Conservation (phyloP, 148 eudicot genomes). For the Camellia sinensis region DNA sequence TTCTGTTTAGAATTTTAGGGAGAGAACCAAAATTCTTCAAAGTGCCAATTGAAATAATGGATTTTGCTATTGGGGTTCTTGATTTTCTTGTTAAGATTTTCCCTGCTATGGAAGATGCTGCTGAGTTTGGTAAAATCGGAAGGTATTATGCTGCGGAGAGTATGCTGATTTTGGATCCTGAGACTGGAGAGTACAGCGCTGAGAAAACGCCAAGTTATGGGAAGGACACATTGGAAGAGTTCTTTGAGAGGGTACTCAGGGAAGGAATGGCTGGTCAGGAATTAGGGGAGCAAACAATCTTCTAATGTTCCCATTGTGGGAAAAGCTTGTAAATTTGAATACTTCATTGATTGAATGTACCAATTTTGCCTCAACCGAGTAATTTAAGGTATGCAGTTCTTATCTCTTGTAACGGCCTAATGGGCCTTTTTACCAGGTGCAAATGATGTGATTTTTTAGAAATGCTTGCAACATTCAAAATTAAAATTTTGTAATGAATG, state of each 20-base stretch:
- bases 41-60: slow-evolving; percentile 89
- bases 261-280: slow-evolving; percentile 97
- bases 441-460: background rate
- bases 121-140: slow-evolving; percentile 94
- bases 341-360: slow-evolving; percentile 5
- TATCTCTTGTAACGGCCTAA: slow-evolving; percentile 8
- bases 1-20: slow-evolving; percentile 63
- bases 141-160: slow-evolving; percentile 98
- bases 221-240: slow-evolving; percentile 81
- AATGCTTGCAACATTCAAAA: background rate
- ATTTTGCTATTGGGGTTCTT: slow-evolving; percentile 77
- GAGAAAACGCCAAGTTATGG: slow-evolving; percentile 91
- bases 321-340: slow-evolving; percentile 5
- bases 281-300: slow-evolving; percentile 80
- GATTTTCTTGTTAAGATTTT: slow-evolving; percentile 75
- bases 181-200: slow-evolving; percentile 70
- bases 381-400: slow-evolving; percentile 14
- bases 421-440: slow-evolving; percentile 18
- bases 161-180: slow-evolving; percentile 85
- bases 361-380: slow-evolving; percentile 14
- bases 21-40: slow-evolving; percentile 79
- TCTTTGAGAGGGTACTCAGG: slow-evolving; percentile 67
- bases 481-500: background rate
- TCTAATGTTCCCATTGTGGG: slow-evolving; percentile 23
- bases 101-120: slow-evolving; percentile 78